These are phyloP conservation scores for Leccinum pellstonianum DNA, from an alignment of 768 basidiomycete species.

Conservation along the genomic window DNA sequence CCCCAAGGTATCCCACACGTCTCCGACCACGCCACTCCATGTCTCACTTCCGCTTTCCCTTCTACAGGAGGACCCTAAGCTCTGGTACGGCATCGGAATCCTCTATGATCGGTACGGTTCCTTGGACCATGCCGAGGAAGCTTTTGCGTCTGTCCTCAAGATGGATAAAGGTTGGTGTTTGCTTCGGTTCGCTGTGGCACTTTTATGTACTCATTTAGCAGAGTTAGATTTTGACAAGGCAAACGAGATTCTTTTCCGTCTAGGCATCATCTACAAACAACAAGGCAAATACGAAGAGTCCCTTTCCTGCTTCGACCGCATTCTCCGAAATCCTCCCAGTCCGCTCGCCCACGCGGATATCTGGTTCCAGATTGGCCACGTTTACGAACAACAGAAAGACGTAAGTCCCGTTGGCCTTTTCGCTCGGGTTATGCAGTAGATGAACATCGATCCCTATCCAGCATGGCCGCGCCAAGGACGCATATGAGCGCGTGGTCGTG, in stretches of 20 bases:
- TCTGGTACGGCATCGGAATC: slow-evolving; percentile 99
- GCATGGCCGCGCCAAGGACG: slow-evolving; percentile 89
- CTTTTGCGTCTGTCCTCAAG: slow-evolving; percentile 90
- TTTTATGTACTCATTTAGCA: slow-evolving; percentile 31
- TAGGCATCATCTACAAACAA: slow-evolving; percentile 99
- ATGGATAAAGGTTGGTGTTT: slow-evolving; percentile 87
- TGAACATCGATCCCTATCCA: slow-evolving; percentile 33
- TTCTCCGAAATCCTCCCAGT: slow-evolving; percentile 91
- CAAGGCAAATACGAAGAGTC: slow-evolving; percentile 91
- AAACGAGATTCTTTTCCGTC: slow-evolving; percentile 96
- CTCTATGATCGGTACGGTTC: slow-evolving; percentile 98
- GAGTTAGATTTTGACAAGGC: slow-evolving; percentile 91
- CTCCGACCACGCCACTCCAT: slow-evolving; percentile 4
- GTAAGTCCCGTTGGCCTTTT: slow-evolving; percentile 44
- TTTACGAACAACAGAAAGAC: slow-evolving; percentile 96
- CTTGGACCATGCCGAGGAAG: slow-evolving; percentile 98
- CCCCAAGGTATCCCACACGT: slow-evolving; percentile 67
- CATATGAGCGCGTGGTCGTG: slow-evolving; percentile 91
- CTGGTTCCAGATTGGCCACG: slow-evolving; percentile 99
- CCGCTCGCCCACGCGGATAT: slow-evolving; percentile 97
- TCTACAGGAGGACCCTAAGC: slow-evolving; percentile 85
- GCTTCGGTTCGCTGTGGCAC: neutral
- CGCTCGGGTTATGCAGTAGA: slow-evolving; percentile 7
- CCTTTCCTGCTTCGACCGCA: slow-evolving; percentile 92
- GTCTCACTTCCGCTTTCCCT: slow-evolving; percentile 5